Evolutionary conservation across 1,284 basidiomycete species (phyloP), one percentile per base, ranked within the genome.

Genomic region (Papiliotrema laurentii): DNA sequence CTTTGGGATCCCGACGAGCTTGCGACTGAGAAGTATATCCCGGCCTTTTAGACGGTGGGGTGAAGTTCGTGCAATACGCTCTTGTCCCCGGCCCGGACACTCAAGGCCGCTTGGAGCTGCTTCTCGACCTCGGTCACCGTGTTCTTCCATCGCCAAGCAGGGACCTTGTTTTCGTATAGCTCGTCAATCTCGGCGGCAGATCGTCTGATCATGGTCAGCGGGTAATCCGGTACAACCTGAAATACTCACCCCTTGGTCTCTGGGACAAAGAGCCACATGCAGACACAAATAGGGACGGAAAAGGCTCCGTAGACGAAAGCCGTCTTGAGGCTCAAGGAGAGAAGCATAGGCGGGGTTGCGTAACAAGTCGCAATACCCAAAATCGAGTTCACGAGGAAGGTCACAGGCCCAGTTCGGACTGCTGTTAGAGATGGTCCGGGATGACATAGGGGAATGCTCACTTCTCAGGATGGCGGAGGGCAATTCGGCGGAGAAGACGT

Each of bases 151-250:
- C 51, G 49, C 56, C 60, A 60, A 13, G 60, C 51, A 2, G 53
- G 47, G 6, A 64, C 43, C 25, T 48, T 42, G 33, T 54, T 55
- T 45, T 57, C 53, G 47, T 58, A 64, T 54, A 64, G 50, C 49
- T 64, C 62, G 47, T 64, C 62, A 11, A 64, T 37, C 45, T 64
- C 62, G 18, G 61, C 59, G 2, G 60, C 45, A 31, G 49, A 55
- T 35, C 56, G 53, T 13, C 49, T 25, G 46, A 16, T 13, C 9
- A n/a, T 27, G n/a, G 26, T 7, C 16, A 19, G 10, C 42, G 11
- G 5, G 13, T 27, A 7, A 3, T 3, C 19, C 39, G 19, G 22
- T 10, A 6, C 9, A 41, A 25, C 10, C 19, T 6, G 33, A n/a
- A 11, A 33, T 19, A 50, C 53, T 47, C 25, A 57, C 59, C 54